These are phyloP conservation scores for Microbotryum scabiosae DNA, from an alignment of 1,284 basidiomycete genomes.

Conservation along the genomic window DNA sequence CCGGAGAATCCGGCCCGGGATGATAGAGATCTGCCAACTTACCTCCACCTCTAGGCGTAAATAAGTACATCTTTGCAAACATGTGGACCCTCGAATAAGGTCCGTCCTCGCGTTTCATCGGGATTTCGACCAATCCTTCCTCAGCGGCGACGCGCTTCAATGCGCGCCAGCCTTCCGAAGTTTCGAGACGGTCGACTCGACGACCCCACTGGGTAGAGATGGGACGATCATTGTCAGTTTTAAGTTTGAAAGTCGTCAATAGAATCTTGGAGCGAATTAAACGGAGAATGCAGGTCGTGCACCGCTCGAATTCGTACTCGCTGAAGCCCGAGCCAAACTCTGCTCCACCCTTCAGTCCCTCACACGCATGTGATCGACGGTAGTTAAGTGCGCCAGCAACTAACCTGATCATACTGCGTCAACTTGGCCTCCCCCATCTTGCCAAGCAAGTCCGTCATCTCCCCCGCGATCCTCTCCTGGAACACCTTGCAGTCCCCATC, in stretches of 20 bases:
- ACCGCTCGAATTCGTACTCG: background rate
- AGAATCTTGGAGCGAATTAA: too few species aligned
- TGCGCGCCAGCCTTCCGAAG: slow-evolving; percentile 60
- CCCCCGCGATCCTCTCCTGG: slow-evolving; percentile 26
- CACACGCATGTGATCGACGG: background rate
- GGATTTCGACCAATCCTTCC: slow-evolving; percentile 59
- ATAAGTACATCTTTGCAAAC: slow-evolving; percentile 52
- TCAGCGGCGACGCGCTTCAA: slow-evolving; percentile 59
- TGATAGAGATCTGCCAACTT: slow-evolving; percentile 40
- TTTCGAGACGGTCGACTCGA: slow-evolving; percentile 56
- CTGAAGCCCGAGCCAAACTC: slow-evolving; percentile 1
- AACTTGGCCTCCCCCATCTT: slow-evolving; percentile 37
- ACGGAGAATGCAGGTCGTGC: too few species aligned
- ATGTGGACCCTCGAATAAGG: slow-evolving; percentile 54
- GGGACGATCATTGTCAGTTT: slow-evolving; percentile 40
- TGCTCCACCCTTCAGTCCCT: background rate
- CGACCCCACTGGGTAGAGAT: slow-evolving; percentile 57
- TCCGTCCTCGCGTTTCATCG: slow-evolving; percentile 51
- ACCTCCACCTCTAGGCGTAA: slow-evolving; percentile 4
- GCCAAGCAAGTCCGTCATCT: background rate
- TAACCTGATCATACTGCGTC: slow-evolving; percentile 44
- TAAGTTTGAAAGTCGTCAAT: too few species aligned
- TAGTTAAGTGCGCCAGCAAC: too few species aligned
- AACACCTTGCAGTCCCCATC: slow-evolving; percentile 51
- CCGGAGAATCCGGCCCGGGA: background rate